phyloP scores from a whole-genome alignment of 495 filamentous ascomycete species.

The Penicillium herquei region DNA sequence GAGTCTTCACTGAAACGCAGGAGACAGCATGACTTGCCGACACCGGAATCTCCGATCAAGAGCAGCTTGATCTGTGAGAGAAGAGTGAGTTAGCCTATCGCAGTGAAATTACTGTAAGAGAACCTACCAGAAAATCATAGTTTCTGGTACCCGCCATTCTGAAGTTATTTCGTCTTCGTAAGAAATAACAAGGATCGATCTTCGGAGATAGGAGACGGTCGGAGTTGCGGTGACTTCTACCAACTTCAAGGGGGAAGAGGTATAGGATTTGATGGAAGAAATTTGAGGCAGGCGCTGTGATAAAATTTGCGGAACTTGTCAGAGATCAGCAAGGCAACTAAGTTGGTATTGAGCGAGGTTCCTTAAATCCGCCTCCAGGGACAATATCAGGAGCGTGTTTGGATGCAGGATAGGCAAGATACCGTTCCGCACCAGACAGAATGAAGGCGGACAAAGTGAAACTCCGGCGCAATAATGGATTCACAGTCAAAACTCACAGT shows the following conservation, averaged over 20 bases:
- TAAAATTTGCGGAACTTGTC: background rate
- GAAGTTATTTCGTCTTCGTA: slow-evolving; percentile 10
- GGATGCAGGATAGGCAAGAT: slow-evolving; percentile 4
- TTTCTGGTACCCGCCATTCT: slow-evolving; percentile 94
- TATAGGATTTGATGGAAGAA: background rate
- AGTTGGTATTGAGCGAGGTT: slow-evolving; percentile 1
- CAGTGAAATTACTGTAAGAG: background rate
- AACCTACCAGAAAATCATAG: slow-evolving; percentile 92
- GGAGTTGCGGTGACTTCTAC: slow-evolving; percentile 1
- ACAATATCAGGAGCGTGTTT: slow-evolving; percentile 23
- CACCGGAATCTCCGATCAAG: slow-evolving; percentile 96
- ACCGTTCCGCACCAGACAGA: background rate
- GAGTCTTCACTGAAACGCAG: slow-evolving; percentile 98
- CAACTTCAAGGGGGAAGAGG: background rate
- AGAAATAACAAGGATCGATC: background rate
- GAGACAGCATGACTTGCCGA: slow-evolving; percentile 98
- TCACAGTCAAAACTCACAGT: background rate
- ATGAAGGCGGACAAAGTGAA: background rate
- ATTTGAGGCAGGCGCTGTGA: background rate
- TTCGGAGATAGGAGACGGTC: slow-evolving; percentile 18
- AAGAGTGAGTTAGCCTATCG: background rate
- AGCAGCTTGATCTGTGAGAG: slow-evolving; percentile 87
- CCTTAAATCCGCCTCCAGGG: slow-evolving; percentile 14
- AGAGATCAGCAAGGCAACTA: background rate
- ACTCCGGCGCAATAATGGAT: background rate